A percentile compares a stretch with the other conserved stretches of the same genome.
phyloP scores from a whole-genome alignment of 768 basidiomycete genomes.

The Mycena crocata region DNA sequence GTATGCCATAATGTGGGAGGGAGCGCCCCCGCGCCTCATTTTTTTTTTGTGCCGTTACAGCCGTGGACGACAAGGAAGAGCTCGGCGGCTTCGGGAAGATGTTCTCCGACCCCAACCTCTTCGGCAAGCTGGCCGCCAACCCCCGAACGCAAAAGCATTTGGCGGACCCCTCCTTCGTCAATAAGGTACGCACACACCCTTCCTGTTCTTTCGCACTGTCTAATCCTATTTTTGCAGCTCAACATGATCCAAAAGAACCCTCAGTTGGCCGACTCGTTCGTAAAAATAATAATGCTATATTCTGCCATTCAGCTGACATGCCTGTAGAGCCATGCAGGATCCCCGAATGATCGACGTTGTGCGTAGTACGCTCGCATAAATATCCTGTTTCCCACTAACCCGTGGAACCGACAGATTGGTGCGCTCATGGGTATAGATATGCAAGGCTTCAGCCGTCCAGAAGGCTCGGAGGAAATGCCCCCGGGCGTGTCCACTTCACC shows the following conservation, averaged over 20 bases:
- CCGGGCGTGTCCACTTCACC: constrained; percentile 59
- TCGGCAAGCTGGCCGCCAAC: constrained; percentile 87
- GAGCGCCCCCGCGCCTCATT: constrained; percentile 4
- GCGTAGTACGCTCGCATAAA: too few species aligned
- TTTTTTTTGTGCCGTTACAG: too few species aligned
- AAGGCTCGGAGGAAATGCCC: constrained; percentile 86
- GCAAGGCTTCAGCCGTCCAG: constrained; percentile 84
- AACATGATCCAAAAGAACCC: constrained; percentile 78
- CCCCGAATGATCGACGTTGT: constrained; percentile 94
- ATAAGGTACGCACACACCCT: constrained; percentile 57
- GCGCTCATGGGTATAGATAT: constrained; percentile 95
- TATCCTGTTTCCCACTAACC: too few species aligned
- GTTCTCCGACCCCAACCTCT: constrained; percentile 86
- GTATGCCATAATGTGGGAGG: constrained; percentile 51
- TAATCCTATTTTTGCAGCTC: constrained; percentile 54
- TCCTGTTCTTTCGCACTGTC: constrained; percentile 15
- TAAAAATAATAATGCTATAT: constrained; percentile 18
- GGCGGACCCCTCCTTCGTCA: constrained; percentile 84
- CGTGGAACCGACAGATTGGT: too few species aligned
- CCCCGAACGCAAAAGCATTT: constrained; percentile 88
- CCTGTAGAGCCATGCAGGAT: constrained; percentile 71
- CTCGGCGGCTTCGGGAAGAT: constrained; percentile 73
- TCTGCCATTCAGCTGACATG: constrained; percentile 12
- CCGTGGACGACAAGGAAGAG: constrained; percentile 58
- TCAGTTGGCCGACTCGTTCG: constrained; percentile 67